Percentiles rank a stretch among this genome's conserved stretches.
phyloP scores from a whole-genome alignment of 345 rosid genomes.

The Nephelium lappaceum region DNA sequence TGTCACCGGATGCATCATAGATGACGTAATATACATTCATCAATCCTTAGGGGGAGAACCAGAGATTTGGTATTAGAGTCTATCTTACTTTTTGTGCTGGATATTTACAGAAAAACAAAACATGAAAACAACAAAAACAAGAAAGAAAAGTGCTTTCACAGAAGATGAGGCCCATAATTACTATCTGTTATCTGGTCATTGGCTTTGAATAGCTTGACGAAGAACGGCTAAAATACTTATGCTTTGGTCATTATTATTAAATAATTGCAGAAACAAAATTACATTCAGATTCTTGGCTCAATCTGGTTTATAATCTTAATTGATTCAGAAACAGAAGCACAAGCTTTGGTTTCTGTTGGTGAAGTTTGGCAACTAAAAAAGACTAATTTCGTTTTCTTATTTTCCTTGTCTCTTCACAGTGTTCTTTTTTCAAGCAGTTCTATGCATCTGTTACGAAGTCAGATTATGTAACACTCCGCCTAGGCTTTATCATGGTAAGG shows the following conservation, averaged over 20 bases:
- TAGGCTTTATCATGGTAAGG: constrained; percentile 87
- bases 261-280: neutral
- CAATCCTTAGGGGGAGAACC: neutral
- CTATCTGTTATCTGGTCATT: neutral
- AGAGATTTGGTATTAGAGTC: neutral
- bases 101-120: neutral
- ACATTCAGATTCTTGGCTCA: neutral
- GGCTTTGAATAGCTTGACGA: neutral
- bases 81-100: neutral
- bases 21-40: neutral
- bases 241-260: neutral
- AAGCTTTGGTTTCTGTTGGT: neutral
- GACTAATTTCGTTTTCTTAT: neutral
- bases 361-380: neutral
- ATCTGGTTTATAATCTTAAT: constrained; percentile 4
- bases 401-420: constrained; percentile 42
- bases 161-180: neutral
- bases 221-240: neutral
- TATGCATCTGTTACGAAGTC: constrained; percentile 81
- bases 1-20: neutral
- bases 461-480: constrained; percentile 78
- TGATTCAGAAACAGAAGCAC: neutral
- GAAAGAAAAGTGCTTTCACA: neutral
- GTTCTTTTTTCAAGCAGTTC: constrained; percentile 86
- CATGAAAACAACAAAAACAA: neutral